phyloP scores from a whole-genome alignment of 108 stramenopile genomes.

The Skeletonema marinoi region DNA sequence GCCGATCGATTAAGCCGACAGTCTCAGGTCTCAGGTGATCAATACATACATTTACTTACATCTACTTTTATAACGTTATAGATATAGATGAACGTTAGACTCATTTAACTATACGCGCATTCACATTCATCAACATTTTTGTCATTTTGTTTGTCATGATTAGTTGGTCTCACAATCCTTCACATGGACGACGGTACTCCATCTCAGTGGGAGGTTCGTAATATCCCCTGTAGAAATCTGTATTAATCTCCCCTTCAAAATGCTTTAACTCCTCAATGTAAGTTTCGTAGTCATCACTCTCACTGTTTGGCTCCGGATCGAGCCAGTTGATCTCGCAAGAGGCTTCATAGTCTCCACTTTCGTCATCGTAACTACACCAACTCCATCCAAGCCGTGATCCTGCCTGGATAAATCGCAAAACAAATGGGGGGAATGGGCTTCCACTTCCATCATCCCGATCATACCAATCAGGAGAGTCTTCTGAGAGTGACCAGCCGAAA shows the following conservation, averaged over 20 bases:
- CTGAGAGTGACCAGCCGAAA: background rate
- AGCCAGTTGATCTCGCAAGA: background rate
- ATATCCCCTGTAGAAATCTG: background rate
- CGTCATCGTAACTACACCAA: no score
- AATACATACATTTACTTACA: no score
- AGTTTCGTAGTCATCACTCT: background rate
- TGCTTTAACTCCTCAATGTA: background rate
- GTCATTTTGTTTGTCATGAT: no score
- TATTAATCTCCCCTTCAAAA: background rate
- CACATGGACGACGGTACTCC: background rate
- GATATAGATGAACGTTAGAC: no score
- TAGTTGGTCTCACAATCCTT: no score
- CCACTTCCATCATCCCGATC: background rate
- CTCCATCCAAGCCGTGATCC: slow-evolving; percentile 1
- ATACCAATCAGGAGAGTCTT: background rate
- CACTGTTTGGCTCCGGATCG: background rate
- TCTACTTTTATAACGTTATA: no score
- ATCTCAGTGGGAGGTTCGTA: background rate
- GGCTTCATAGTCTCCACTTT: no score
- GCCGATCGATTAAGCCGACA: no score
- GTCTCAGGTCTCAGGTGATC: no score
- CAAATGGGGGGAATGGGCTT: background rate
- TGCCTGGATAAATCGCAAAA: background rate
- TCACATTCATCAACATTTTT: no score
- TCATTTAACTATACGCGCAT: no score